Percentiles rank a stretch among this genome's conserved stretches.
phyloP scores from a whole-genome alignment of 192 early-diverging fungal genomes.

The Gamsiella multidivaricata region DNA sequence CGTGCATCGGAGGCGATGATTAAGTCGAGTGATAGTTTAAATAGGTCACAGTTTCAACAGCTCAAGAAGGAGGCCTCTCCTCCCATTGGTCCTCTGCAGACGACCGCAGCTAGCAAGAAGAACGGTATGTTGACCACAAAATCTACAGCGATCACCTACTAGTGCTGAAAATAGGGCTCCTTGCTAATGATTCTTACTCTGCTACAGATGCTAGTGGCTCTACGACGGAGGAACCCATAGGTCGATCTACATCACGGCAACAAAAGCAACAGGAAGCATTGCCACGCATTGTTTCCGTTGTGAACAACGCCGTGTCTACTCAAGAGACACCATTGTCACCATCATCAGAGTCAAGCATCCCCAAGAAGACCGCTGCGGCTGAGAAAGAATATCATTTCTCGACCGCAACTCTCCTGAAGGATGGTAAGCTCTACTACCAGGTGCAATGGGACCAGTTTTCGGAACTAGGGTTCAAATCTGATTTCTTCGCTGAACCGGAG shows the following conservation, averaged over 20 bases:
- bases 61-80: conserved; percentile 17
- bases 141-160: background rate
- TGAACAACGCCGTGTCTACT: background rate
- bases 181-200: conserved; percentile 18
- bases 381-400: conserved; percentile 45
- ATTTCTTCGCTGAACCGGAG: conserved; percentile 35
- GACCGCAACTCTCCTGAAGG: conserved; percentile 49
- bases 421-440: conserved; percentile 55
- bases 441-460: conserved; percentile 52
- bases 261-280: background rate
- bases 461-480: conserved; percentile 46
- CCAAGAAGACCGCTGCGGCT: conserved; percentile 12
- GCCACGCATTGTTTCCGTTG: background rate
- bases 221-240: background rate
- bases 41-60: conserved; percentile 29
- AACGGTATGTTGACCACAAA: conserved; percentile 9
- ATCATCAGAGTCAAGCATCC: conserved; percentile 13
- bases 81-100: background rate
- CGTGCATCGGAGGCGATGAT: conserved; percentile 21
- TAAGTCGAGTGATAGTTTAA: conserved; percentile 1
- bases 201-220: conserved; percentile 17
- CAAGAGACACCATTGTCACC: too few species aligned
- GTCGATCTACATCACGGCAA: background rate
- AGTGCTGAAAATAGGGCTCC: background rate
- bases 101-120: conserved; percentile 4